A percentile compares a stretch with the other conserved stretches of the same genome.
phyloP scores from a whole-genome alignment of 2,329 filamentous ascomycete species.

The Huntiella decipiens region DNA sequence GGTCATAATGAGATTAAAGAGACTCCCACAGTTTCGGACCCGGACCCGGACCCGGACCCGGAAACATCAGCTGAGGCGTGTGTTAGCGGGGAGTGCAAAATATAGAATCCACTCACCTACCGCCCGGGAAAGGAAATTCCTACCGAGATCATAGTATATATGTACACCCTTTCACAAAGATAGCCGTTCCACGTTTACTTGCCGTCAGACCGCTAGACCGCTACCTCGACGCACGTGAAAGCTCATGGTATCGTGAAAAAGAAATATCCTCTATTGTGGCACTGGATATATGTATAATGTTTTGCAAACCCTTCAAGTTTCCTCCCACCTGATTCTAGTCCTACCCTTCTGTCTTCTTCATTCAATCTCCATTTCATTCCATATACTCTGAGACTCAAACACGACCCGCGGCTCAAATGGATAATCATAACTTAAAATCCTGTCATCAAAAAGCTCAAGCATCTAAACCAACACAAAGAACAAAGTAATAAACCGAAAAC shows the following conservation, averaged over 20 bases:
- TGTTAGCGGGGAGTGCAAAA: constrained; percentile 3
- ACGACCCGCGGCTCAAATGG: too few species aligned
- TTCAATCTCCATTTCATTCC: too few species aligned
- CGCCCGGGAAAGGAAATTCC: not conserved
- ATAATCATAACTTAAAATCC: too few species aligned
- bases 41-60: too few species aligned
- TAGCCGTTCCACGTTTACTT: too few species aligned
- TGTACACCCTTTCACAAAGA: too few species aligned
- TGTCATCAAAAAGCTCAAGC: not conserved
- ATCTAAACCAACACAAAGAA: not conserved
- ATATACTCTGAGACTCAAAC: too few species aligned
- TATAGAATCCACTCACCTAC: not conserved
- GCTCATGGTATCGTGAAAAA: not conserved
- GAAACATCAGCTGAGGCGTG: not conserved
- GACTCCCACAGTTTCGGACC: constrained; percentile 16
- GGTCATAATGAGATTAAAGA: constrained; percentile 51
- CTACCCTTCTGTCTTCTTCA: too few species aligned
- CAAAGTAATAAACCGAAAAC: constrained; percentile 1
- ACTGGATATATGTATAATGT: not conserved
- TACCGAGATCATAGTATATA: not conserved
- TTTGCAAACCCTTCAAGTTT: not conserved
- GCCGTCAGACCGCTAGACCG: too few species aligned
- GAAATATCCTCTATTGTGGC: not conserved
- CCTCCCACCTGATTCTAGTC: too few species aligned
- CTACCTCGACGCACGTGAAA: too few species aligned